Percentiles rank a stretch among this genome's conserved stretches.
Evolutionary conservation across 225 moss, liverwort and hornwort species (phyloP).

Genomic region (Rhytidiadelphus loreus): DNA sequence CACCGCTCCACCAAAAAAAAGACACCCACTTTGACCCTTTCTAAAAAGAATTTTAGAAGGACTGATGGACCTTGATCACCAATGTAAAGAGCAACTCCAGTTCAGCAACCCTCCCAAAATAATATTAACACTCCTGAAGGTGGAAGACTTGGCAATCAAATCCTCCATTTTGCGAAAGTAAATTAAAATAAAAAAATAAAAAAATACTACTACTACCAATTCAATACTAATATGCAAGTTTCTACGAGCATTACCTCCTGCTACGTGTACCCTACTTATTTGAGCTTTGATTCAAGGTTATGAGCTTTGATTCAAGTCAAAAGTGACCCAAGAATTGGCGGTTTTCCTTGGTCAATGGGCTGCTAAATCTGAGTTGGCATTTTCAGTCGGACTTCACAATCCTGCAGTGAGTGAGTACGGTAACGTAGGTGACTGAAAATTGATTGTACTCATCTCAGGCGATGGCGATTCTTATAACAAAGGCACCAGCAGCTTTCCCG

Average conservation of each 20-base stretch:
- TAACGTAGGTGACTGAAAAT: background rate
- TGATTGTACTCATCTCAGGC: background rate
- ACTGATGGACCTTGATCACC: background rate
- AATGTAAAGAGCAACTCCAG: background rate
- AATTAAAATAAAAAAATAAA: too few relatives aligned
- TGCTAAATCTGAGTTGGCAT: background rate
- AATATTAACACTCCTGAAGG: background rate
- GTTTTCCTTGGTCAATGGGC: background rate
- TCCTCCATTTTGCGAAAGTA: too few relatives aligned
- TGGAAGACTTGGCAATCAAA: background rate
- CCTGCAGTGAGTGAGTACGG: background rate
- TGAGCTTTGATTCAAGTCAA: background rate
- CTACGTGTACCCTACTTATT: background rate
- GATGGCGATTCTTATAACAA: too few relatives aligned
- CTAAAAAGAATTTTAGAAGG: background rate
- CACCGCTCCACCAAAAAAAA: too few relatives aligned
- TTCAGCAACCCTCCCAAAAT: background rate
- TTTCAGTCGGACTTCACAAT: too few relatives aligned
- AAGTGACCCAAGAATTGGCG: background rate
- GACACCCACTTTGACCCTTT: background rate
- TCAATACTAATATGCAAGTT: background rate
- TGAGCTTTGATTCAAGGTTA: too few relatives aligned
- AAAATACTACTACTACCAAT: too few relatives aligned
- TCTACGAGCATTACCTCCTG: background rate
- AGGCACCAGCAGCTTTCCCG: background rate